These are phyloP conservation scores for Rhododendron griersonianum DNA, from an alignment of 148 eudicot species.

Conservation along the genomic window DNA sequence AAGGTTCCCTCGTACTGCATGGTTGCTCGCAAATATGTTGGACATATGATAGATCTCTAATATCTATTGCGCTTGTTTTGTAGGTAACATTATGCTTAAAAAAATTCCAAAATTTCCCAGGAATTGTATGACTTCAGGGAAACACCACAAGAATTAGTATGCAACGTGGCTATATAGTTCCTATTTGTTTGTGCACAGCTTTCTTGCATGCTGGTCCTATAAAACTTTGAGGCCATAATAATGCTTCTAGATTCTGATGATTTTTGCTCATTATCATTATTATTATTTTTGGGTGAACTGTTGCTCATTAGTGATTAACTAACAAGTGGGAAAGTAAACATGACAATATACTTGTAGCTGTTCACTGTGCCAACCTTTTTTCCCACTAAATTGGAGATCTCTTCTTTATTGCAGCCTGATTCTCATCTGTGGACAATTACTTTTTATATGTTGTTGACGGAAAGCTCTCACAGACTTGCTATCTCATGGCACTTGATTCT, in stretches of 20 bases:
- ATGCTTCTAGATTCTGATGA: background rate
- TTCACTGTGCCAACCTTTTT: background rate
- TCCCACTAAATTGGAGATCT: background rate
- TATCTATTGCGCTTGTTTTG: background rate
- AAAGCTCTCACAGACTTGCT: slow-evolving; percentile 97
- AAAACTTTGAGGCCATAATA: background rate
- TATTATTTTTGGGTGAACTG: too few species aligned
- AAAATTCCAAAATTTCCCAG: background rate
- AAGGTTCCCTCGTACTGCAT: background rate
- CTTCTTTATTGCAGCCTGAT: background rate
- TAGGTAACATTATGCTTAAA: background rate
- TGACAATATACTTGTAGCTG: too few species aligned
- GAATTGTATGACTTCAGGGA: background rate
- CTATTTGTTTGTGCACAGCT: background rate
- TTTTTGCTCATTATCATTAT: background rate
- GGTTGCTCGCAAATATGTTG: background rate
- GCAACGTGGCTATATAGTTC: background rate
- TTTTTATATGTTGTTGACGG: slow-evolving; percentile 85
- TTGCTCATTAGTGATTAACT: too few species aligned
- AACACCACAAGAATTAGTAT: background rate
- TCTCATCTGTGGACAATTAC: slow-evolving; percentile 8
- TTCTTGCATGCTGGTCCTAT: background rate
- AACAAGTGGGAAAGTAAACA: too few species aligned
- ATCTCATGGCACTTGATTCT: slow-evolving; percentile 93
- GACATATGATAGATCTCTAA: background rate